Conservation (phyloP, 2,329 filamentous ascomycete species). For the Pseudopithomyces chartarum region DNA sequence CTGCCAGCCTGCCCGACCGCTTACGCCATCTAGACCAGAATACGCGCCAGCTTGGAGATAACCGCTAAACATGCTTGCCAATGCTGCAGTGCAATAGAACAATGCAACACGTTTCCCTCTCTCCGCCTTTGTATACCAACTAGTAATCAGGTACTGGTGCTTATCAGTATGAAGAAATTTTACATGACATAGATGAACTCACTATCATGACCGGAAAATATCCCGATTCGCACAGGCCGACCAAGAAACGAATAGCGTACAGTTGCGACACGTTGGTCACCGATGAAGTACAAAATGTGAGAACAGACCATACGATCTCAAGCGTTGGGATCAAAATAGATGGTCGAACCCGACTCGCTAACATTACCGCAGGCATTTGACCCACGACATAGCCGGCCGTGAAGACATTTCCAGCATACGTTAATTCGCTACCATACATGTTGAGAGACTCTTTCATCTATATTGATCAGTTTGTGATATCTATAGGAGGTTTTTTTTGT, state of each 20-base stretch:
- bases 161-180: not conserved
- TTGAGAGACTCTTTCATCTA: conserved; percentile 37
- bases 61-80: conserved; percentile 42
- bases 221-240: conserved; percentile 31
- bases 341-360: conserved; percentile 29
- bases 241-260: conserved; percentile 42
- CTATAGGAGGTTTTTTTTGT: not conserved
- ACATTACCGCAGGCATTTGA: conserved; percentile 35
- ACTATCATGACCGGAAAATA: conserved; percentile 38
- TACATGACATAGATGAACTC: not conserved
- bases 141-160: conserved; percentile 40
- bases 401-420: conserved; percentile 34
- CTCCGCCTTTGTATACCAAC: conserved; percentile 50
- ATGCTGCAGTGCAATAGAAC: conserved; percentile 38
- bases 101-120: conserved; percentile 37
- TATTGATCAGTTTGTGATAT: not conserved
- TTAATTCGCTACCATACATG: conserved; percentile 38
- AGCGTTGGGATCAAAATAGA: conserved; percentile 37
- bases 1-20: conserved; percentile 29
- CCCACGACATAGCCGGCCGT: conserved; percentile 37
- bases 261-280: conserved; percentile 32
- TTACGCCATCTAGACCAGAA: conserved; percentile 33
- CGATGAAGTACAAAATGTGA: conserved; percentile 26
- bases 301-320: conserved; percentile 34
- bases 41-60: conserved; percentile 42